phyloP scores from a whole-genome alignment of 495 filamentous ascomycete species.

The Talaromyces liani region DNA sequence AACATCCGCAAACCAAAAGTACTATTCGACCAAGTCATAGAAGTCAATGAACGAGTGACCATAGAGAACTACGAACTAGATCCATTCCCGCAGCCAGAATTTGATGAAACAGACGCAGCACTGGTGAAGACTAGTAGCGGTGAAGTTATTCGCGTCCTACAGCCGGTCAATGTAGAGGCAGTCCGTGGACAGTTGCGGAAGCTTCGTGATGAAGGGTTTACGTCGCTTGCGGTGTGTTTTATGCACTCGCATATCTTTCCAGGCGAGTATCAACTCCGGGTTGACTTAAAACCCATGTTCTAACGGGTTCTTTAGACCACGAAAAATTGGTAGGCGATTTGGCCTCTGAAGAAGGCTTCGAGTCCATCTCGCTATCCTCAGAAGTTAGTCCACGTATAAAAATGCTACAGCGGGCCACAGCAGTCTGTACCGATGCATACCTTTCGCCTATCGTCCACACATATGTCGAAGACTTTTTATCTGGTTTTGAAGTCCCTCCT shows the following conservation, averaged over 20 bases:
- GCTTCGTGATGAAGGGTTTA: conserved; percentile 27
- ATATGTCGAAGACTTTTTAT: conserved; percentile 76
- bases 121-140: conserved; percentile 4
- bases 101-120: neutral
- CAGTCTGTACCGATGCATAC: conserved; percentile 87
- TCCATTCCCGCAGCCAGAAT: conserved; percentile 9
- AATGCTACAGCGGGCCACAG: conserved; percentile 63
- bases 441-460: conserved; percentile 84
- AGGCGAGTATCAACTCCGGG: neutral
- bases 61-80: conserved; percentile 49
- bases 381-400: conserved; percentile 73
- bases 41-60: conserved; percentile 78
- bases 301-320: conserved; percentile 21
- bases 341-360: conserved; percentile 28
- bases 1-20: conserved; percentile 74
- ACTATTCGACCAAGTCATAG: conserved; percentile 66
- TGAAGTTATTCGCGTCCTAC: conserved; percentile 37
- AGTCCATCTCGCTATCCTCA: conserved; percentile 45
- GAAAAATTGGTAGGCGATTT: conserved; percentile 8
- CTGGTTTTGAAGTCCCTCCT: conserved; percentile 43
- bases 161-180: conserved; percentile 12
- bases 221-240: conserved; percentile 38
- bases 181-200: conserved; percentile 24
- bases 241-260: conserved; percentile 43
- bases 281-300: neutral